Percentiles rank a stretch among this genome's conserved stretches.
Evolutionary conservation across 768 basidiomycete species (phyloP).

Genomic region (Suillus occidentalis): DNA sequence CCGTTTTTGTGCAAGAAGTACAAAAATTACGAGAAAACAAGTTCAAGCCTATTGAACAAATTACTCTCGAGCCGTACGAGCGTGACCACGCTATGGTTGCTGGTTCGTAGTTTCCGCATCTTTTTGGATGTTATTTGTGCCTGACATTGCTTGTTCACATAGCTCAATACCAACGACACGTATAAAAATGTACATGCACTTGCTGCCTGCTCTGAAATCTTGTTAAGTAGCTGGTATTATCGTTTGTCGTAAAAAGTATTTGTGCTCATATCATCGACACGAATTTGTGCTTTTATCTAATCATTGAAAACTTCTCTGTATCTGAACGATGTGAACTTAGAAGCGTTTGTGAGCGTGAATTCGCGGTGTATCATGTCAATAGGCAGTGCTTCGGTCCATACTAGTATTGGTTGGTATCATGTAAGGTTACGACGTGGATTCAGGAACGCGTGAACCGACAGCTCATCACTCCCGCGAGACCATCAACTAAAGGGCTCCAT

Average conservation of each 20-base stretch:
- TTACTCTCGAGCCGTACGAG: constrained; percentile 92
- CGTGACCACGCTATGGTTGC: constrained; percentile 90
- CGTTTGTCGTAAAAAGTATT: constrained; percentile 14
- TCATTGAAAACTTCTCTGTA: constrained; percentile 12
- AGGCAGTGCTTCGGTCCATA: not conserved
- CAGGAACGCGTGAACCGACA: not conserved
- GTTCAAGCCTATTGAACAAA: constrained; percentile 94
- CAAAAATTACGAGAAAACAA: constrained; percentile 71
- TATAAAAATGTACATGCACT: constrained; percentile 21
- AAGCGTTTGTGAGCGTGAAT: not conserved
- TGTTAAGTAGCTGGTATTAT: not conserved
- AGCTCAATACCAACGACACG: constrained; percentile 52
- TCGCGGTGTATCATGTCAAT: not conserved
- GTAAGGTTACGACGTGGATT: not conserved
- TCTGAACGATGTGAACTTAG: not conserved
- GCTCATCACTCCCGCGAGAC: not conserved
- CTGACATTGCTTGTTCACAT: constrained; percentile 6
- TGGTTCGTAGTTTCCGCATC: constrained; percentile 42
- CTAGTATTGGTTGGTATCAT: constrained; percentile 1
- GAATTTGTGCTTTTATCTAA: constrained; percentile 15
- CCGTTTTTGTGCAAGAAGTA: constrained; percentile 87
- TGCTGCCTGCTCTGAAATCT: constrained; percentile 10
- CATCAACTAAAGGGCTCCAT: constrained; percentile 7
- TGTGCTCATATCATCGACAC: constrained; percentile 16
- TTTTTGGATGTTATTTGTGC: not conserved